A percentile compares a stretch with the other conserved stretches of the same genome.
Conservation (phyloP, 495 filamentous ascomycete species). For the Penicillium verhagenii region DNA sequence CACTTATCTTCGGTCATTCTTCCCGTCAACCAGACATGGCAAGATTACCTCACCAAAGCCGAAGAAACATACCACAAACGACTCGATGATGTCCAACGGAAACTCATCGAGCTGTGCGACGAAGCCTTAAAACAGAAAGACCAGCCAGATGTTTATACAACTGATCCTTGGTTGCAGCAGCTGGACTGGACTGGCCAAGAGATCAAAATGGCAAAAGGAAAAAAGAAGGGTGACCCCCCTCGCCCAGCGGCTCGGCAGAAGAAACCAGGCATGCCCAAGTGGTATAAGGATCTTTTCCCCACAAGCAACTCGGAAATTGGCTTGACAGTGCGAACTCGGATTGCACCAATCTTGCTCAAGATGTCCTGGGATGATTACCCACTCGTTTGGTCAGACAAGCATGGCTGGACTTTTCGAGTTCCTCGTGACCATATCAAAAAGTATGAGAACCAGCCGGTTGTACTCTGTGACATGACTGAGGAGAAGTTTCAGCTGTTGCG, state of each 20-base stretch:
- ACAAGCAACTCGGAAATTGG: constrained; percentile 63
- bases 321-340: constrained; percentile 82
- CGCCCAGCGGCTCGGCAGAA: constrained; percentile 82
- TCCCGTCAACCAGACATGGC: constrained; percentile 85
- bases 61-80: constrained; percentile 81
- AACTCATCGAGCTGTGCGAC: constrained; percentile 68
- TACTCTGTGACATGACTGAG: constrained; percentile 71
- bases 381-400: constrained; percentile 86
- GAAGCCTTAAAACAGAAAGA: constrained; percentile 73
- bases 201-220: constrained; percentile 85
- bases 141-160: constrained; percentile 61
- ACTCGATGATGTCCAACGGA: constrained; percentile 70
- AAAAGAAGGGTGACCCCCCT: constrained; percentile 77
- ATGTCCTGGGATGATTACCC: constrained; percentile 88
- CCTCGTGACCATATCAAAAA: constrained; percentile 58
- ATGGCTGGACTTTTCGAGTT: constrained; percentile 90
- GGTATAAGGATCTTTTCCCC: constrained; percentile 89
- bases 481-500: constrained; percentile 63
- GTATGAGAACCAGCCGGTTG: constrained; percentile 69
- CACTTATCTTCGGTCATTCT: constrained; percentile 91
- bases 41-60: constrained; percentile 73
- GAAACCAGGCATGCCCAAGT: constrained; percentile 88
- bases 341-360: constrained; percentile 82
- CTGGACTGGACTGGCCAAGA: constrained; percentile 95
- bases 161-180: constrained; percentile 88